These are phyloP conservation scores for Gilbertella persicaria DNA, from an alignment of 371 early-diverging fungal species.

Conservation along the genomic window DNA sequence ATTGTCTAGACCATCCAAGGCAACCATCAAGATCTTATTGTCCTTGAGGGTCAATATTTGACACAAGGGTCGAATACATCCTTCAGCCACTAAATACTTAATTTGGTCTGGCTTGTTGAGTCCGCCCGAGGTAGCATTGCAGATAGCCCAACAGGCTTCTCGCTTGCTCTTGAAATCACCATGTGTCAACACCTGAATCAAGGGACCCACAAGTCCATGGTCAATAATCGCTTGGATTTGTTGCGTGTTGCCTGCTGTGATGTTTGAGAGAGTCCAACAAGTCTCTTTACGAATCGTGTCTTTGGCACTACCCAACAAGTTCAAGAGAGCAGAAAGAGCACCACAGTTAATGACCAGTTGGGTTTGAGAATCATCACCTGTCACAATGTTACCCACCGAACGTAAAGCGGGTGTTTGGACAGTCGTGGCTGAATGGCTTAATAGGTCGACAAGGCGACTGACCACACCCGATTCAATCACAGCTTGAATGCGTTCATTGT, in stretches of 20 bases:
- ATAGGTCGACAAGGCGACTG: constrained; percentile 89
- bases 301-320: constrained; percentile 82
- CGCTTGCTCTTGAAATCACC: constrained; percentile 49
- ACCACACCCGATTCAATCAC: constrained; percentile 93
- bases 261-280: constrained; percentile 99
- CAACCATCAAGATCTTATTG: constrained; percentile 82
- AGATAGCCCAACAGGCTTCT: constrained; percentile 94
- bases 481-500: constrained; percentile 94
- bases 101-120: constrained; percentile 75
- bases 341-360: constrained; percentile 93
- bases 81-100: constrained; percentile 75
- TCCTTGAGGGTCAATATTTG: constrained; percentile 77
- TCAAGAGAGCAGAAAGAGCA: constrained; percentile 75
- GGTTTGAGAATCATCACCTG: constrained; percentile 97
- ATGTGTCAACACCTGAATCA: constrained; percentile 84
- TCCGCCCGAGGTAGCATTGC: constrained; percentile 90
- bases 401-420: constrained; percentile 98
- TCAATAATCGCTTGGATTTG: constrained; percentile 97
- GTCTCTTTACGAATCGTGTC: constrained; percentile 98
- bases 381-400: constrained; percentile 99
- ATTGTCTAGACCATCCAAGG: constrained; percentile 89
- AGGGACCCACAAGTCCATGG: constrained; percentile 87
- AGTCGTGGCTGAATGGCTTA: constrained; percentile 80
- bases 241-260: constrained; percentile 94
- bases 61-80: constrained; percentile 85